Percentiles rank a stretch among this genome's conserved stretches.
These are phyloP conservation scores for Rhododendron mucronatum DNA, from an alignment of 148 eudicot genomes.

Conservation along the genomic window DNA sequence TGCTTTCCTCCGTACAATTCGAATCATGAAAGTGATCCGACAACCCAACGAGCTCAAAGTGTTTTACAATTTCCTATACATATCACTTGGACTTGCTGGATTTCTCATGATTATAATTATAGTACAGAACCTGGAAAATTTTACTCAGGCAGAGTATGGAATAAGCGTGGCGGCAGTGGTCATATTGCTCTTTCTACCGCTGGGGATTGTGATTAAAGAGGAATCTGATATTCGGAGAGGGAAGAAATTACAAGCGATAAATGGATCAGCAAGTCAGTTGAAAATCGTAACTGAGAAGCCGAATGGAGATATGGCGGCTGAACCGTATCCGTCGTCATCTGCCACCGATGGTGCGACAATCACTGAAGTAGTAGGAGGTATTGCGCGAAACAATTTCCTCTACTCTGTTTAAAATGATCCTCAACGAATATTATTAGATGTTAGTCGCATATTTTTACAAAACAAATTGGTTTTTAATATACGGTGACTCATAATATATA, in stretches of 20 bases:
- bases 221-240: constrained; percentile 14
- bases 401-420: neutral
- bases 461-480: too few relatives aligned
- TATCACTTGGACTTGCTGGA: constrained; percentile 35
- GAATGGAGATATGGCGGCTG: neutral
- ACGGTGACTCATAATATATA: too few relatives aligned
- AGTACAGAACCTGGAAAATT: neutral
- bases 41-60: constrained; percentile 30
- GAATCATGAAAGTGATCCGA: constrained; percentile 27
- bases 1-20: constrained; percentile 29
- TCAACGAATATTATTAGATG: too few relatives aligned
- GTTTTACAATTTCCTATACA: constrained; percentile 30
- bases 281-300: constrained; percentile 25
- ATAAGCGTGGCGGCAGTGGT: constrained; percentile 17
- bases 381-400: neutral
- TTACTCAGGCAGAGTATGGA: constrained; percentile 12
- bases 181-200: constrained; percentile 24
- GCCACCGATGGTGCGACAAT: neutral
- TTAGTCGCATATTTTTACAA: too few relatives aligned
- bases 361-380: neutral
- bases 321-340: neutral
- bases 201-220: constrained; percentile 25
- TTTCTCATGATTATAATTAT: constrained; percentile 34
- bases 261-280: neutral
- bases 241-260: constrained; percentile 9